Conservation (phyloP, 306 rosid species). For the Vicia faba region DNA sequence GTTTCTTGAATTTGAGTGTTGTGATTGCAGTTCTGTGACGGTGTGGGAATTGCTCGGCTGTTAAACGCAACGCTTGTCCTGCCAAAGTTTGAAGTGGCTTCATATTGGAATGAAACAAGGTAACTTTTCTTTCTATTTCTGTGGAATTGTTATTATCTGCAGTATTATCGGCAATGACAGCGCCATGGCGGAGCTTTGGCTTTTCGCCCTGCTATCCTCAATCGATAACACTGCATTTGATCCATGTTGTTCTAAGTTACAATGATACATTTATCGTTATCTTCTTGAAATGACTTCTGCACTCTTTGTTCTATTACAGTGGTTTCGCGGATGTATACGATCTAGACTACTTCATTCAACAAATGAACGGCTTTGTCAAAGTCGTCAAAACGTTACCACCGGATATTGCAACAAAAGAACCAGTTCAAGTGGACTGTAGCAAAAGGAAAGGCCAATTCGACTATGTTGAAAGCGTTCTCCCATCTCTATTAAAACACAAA, state of each 20-base stretch:
- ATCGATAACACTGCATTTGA: background rate
- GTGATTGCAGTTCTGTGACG: conserved; percentile 81
- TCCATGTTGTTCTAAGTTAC: conserved; percentile 2
- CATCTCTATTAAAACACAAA: conserved; percentile 65
- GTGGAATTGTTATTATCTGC: too few relatives aligned
- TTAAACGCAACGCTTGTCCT: conserved; percentile 82
- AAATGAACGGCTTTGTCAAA: conserved; percentile 68
- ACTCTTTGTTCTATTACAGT: conserved; percentile 50
- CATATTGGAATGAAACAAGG: conserved; percentile 96
- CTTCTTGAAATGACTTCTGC: conserved; percentile 20
- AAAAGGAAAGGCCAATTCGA: conserved; percentile 92
- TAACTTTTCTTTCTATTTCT: conserved; percentile 34
- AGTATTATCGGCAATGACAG: background rate
- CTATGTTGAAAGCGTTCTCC: conserved; percentile 85
- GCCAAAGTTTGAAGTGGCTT: conserved; percentile 94
- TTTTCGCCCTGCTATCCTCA: background rate
- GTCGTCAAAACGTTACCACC: conserved; percentile 73
- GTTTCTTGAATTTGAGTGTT: conserved; percentile 34
- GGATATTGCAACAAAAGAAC: conserved; percentile 68
- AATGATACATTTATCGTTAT: background rate
- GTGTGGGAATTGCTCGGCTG: conserved; percentile 85
- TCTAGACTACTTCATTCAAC: conserved; percentile 77
- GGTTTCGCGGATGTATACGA: conserved; percentile 91
- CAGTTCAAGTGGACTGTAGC: conserved; percentile 80
- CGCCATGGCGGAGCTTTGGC: background rate